A percentile compares a stretch with the other conserved stretches of the same genome.
Conservation (phyloP, 1,284 basidiomycete genomes). For the Cryptococcus sp. region DNA sequence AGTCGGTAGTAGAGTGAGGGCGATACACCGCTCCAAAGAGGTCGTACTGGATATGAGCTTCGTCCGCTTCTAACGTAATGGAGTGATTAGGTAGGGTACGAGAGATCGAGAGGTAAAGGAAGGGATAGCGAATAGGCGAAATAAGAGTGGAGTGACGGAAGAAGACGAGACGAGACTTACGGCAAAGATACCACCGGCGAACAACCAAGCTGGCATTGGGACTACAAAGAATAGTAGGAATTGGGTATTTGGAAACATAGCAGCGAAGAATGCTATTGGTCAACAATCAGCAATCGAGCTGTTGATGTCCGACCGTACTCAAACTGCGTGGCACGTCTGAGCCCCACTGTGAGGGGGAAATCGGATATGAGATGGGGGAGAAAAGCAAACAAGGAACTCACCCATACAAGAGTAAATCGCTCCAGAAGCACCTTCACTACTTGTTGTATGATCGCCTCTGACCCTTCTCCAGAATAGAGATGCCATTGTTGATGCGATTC, state of each 20-base stretch:
- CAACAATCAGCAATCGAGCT: no score
- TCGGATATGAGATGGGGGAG: no score
- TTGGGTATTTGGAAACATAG: constrained; percentile 63
- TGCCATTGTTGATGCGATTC: constrained; percentile 59
- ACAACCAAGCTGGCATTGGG: constrained; percentile 77
- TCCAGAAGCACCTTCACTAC: constrained; percentile 61
- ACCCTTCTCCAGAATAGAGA: constrained; percentile 59
- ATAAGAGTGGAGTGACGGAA: no score
- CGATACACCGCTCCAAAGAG: constrained; percentile 24
- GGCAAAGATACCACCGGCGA: constrained; percentile 67
- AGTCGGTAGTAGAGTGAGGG: constrained; percentile 53
- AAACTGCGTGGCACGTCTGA: no score
- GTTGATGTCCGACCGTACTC: no score
- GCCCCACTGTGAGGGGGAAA: no score
- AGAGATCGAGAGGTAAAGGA: no score
- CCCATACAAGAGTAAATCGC: constrained; percentile 45
- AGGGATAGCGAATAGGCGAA: no score
- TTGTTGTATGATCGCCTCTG: constrained; percentile 37
- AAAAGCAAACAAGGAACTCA: constrained; percentile 5
- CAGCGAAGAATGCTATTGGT: constrained; percentile 61
- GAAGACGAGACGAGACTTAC: constrained; percentile 22
- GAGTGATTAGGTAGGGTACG: not conserved
- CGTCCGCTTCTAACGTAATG: not conserved
- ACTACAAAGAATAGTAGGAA: constrained; percentile 78
- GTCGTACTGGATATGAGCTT: constrained; percentile 25